Conservation (phyloP, 179 eudicot genomes). For the Beta lomatogona region DNA sequence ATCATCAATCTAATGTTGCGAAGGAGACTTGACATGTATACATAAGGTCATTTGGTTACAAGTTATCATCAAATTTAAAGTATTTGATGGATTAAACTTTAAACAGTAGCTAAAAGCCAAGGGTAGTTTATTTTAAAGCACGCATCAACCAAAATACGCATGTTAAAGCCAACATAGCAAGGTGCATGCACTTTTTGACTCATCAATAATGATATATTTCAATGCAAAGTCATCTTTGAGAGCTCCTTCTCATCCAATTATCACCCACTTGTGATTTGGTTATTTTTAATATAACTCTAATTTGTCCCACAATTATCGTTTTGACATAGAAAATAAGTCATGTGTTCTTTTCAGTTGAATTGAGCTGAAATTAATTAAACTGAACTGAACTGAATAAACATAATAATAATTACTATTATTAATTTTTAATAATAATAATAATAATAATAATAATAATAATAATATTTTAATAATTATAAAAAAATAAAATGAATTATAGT, state of each 20-base stretch:
- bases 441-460: no score
- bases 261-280: background rate
- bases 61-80: background rate
- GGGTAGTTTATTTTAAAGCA: background rate
- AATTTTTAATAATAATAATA: no score
- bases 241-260: constrained; percentile 31
- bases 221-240: constrained; percentile 21
- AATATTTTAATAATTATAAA: no score
- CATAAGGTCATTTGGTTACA: no score
- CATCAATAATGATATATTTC: constrained; percentile 1
- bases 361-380: no score
- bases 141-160: constrained; percentile 23
- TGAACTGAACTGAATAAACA: no score
- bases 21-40: background rate
- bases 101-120: background rate
- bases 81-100: background rate
- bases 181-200: constrained; percentile 37
- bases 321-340: background rate
- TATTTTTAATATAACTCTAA: background rate
- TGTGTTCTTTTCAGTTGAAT: no score
- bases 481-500: no score
- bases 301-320: constrained; percentile 21
- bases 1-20: background rate
- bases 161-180: constrained; percentile 25
- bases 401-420: no score